Base-by-base conservation (phyloP, 129 eudicot species). In the Artemisia argyi region DNA sequence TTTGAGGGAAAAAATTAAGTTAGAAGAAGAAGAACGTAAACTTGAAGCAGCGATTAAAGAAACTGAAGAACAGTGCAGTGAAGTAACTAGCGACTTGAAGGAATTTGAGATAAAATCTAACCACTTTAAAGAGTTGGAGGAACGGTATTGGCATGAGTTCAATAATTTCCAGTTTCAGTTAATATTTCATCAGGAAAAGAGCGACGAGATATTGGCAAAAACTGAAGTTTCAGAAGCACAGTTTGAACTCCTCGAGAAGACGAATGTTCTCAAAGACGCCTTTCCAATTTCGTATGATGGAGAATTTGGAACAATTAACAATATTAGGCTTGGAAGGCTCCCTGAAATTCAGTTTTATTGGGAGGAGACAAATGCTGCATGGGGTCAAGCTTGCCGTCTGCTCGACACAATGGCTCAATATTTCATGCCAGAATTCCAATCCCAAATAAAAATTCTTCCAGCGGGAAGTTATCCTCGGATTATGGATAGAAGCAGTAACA, bases 311-410 rank as follows among this genome's bases (percentile, higher is more conserved):
- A 94, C 98, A 54, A 94, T 94, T 56, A 94, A 94, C 87, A 94
- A 83, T 78, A 90, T 94, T 76, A 85, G 97, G 54, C 82, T 94
- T 59, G 98, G 98, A 73, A 91, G 98, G 75, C 97, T 94, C 66
- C 97, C 98, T 60, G 87, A 85, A 77, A 79, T 94, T 74, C 63
- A 90, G 97, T 89, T 94, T 73, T 93, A 86, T 76, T 94, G 98
- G 98, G 97, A 94, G 44, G 98, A 90, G 86, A 90, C 88, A 82
- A 90, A 94, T 84, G 98, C 97, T 82, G 98, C 98, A 61, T 94
- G 98, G 98, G 97, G 97, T 35, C 98, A 90, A 80, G 97, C 98
- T 62, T 94, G 97, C 72, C 95, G 90, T 79, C 89, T 94, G 72
- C 98, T 94, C 71, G 97, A 94, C 51, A 88, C 98, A 47, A 94